Evolutionary conservation across 2,329 filamentous ascomycete genomes (phyloP).

Genomic region (Nannizzia gypsea): DNA sequence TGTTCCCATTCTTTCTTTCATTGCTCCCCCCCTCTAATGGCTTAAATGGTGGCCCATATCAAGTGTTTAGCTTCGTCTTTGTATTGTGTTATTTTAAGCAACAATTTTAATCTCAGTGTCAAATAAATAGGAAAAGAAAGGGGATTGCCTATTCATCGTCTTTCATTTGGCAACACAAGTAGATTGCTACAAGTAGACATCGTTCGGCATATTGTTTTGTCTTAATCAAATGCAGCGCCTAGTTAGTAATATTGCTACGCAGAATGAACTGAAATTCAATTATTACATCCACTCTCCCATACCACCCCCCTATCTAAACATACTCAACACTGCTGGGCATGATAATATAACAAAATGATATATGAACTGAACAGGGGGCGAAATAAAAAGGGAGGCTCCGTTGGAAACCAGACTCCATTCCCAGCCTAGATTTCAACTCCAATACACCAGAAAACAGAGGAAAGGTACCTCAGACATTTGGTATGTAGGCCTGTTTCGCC

Average conservation of each 20-base stretch:
- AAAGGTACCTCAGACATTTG: neutral
- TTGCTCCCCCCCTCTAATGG: neutral
- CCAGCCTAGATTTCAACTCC: neutral
- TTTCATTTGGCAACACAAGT: no score
- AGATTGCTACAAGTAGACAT: no score
- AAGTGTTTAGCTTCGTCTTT: neutral
- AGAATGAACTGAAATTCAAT: neutral
- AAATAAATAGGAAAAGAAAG: neutral
- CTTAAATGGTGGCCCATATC: neutral
- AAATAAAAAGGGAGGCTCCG: neutral
- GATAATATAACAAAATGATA: neutral
- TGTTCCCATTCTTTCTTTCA: neutral
- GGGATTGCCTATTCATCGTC: no score
- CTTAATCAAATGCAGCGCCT: no score
- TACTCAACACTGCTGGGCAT: neutral
- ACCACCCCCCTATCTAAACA: constrained; percentile 5
- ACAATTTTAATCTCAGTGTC: neutral
- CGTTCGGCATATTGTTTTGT: no score
- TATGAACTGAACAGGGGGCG: neutral
- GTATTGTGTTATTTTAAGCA: neutral
- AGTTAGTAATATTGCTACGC: no score
- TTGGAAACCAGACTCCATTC: neutral
- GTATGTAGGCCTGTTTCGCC: neutral
- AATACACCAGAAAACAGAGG: neutral
- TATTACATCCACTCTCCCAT: neutral